A percentile compares a stretch with the other conserved stretches of the same genome.
Conservation (phyloP, 1,284 basidiomycete genomes). For the Spongispora temasekensis region DNA sequence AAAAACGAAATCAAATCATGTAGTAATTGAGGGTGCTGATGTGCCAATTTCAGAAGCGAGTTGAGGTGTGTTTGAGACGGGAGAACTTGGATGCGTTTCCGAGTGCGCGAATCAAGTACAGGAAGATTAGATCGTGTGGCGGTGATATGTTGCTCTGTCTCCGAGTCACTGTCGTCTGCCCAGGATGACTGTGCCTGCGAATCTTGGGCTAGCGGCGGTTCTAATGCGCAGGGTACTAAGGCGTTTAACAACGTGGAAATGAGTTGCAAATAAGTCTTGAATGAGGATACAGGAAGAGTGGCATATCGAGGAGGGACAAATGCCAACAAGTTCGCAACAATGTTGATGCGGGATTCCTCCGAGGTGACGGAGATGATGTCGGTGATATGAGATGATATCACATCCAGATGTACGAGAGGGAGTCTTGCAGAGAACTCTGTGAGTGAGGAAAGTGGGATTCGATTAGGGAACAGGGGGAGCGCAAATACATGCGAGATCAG, state of each 20-base stretch:
- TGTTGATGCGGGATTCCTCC: slow-evolving; percentile 45
- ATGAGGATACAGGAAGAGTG: slow-evolving; percentile 43
- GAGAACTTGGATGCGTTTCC: slow-evolving; percentile 54
- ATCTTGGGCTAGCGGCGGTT: slow-evolving; percentile 40
- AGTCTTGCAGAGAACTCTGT: slow-evolving; percentile 45
- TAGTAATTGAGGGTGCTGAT: slow-evolving; percentile 40
- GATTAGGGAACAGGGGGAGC: slow-evolving; percentile 67
- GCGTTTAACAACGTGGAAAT: slow-evolving; percentile 51
- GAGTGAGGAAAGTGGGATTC: slow-evolving; percentile 58
- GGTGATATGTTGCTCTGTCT: slow-evolving; percentile 38
- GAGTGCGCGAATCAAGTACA: slow-evolving; percentile 54
- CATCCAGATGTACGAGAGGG: slow-evolving; percentile 42
- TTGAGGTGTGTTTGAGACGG: slow-evolving; percentile 51
- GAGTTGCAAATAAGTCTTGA: slow-evolving; percentile 59
- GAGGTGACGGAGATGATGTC: slow-evolving; percentile 29
- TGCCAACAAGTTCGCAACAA: slow-evolving; percentile 65
- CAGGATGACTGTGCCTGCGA: slow-evolving; percentile 22
- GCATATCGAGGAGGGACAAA: slow-evolving; percentile 61
- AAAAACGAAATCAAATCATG: slow-evolving; percentile 51
- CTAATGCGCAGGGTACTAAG: slow-evolving; percentile 54
- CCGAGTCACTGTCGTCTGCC: slow-evolving; percentile 37
- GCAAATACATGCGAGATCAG: slow-evolving; percentile 55
- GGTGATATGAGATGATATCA: slow-evolving; percentile 28
- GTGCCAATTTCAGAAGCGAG: slow-evolving; percentile 45
- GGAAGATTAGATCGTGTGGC: slow-evolving; percentile 38